Evolutionary conservation across 2,329 filamentous ascomycete species (phyloP).

Genomic region (Hypoxylon sp.): DNA sequence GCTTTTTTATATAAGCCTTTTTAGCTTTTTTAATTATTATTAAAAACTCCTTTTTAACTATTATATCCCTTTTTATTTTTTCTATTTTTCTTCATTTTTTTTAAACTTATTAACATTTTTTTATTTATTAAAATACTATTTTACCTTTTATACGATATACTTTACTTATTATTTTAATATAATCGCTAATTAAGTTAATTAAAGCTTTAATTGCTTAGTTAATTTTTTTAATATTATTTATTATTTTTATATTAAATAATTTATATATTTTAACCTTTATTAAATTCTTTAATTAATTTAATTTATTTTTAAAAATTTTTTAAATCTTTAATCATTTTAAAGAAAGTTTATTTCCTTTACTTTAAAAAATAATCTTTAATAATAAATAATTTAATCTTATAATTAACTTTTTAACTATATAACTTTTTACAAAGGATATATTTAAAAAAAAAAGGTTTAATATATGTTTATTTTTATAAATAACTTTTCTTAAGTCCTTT

Average conservation of each 20-base stretch:
- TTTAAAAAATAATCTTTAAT: constrained; percentile 15
- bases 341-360: constrained; percentile 7
- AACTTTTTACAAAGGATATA: constrained; percentile 3
- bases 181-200: constrained; percentile 5
- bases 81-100: constrained; percentile 2
- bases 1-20: constrained; percentile 1
- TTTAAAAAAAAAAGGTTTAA: constrained; percentile 13
- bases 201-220: not conserved
- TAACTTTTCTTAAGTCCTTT: constrained; percentile 3
- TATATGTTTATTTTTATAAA: constrained; percentile 11
- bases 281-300: constrained; percentile 17
- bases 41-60: constrained; percentile 7
- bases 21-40: constrained; percentile 3
- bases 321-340: constrained; percentile 9
- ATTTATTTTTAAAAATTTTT: constrained; percentile 12
- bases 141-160: constrained; percentile 10
- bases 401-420: constrained; percentile 7
- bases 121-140: not conserved
- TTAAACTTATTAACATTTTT: constrained; percentile 4
- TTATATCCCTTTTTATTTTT: not conserved
- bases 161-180: constrained; percentile 13
- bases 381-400: constrained; percentile 3
- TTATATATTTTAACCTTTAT: constrained; percentile 18
- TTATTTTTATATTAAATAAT: constrained; percentile 5
- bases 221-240: constrained; percentile 1